Evolutionary conservation across 352 stramenopile genomes (phyloP).

Genomic region (Globisporangium orthogonon): DNA sequence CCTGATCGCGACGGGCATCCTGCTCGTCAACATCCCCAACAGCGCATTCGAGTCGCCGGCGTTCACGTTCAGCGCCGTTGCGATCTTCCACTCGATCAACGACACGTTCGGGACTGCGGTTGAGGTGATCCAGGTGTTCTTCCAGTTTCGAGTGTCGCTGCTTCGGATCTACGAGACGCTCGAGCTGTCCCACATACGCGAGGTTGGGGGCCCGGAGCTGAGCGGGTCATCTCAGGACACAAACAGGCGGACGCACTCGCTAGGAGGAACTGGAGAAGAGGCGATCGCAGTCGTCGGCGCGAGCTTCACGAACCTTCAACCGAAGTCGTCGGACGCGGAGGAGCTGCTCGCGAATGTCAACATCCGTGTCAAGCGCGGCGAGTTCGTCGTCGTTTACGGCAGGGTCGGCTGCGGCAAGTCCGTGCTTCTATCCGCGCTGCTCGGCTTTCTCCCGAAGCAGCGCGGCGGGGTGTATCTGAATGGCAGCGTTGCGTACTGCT

Average conservation of each 20-base stretch:
- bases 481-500: conserved; percentile 68
- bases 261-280: conserved; percentile 9
- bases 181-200: conserved; percentile 1
- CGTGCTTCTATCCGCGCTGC: conserved; percentile 39
- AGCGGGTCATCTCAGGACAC: neutral
- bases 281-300: conserved; percentile 31
- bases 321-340: conserved; percentile 20
- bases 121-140: conserved; percentile 12
- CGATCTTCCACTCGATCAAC: conserved; percentile 36
- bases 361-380: conserved; percentile 30
- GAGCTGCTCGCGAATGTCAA: conserved; percentile 42
- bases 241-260: conserved; percentile 2
- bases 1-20: conserved; percentile 22
- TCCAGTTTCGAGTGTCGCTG: conserved; percentile 24
- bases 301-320: conserved; percentile 27
- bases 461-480: conserved; percentile 30
- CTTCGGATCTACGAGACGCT: conserved; percentile 21
- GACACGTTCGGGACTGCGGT: conserved; percentile 19
- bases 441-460: conserved; percentile 38
- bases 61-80: conserved; percentile 26
- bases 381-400: conserved; percentile 53
- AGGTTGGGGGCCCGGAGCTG: neutral
- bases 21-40: conserved; percentile 21
- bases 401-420: conserved; percentile 64
- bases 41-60: conserved; percentile 22